Conservation (phyloP, 371 early-diverging fungal genomes). For the Actinomortierella wolfii region DNA sequence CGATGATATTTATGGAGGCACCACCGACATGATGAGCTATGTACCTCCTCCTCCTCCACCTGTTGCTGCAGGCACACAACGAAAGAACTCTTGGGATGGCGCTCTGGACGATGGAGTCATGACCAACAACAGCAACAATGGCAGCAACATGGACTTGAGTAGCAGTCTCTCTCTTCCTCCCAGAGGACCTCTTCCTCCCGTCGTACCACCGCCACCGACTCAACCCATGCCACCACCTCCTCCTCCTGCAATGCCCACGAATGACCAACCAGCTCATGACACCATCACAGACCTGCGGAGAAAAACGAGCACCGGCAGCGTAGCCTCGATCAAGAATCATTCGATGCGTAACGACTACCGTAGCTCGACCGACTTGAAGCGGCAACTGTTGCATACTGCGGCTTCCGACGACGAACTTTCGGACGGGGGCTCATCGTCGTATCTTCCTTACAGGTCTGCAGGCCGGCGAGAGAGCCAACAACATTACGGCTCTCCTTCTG, state of each 20-base stretch:
- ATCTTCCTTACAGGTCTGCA: no score
- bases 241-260: background rate
- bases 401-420: no score
- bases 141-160: background rate
- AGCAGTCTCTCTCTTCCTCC: background rate
- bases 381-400: no score
- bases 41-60: background rate
- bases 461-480: no score
- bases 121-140: background rate
- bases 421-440: no score
- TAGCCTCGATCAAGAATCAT: no score
- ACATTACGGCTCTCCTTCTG: no score
- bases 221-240: background rate
- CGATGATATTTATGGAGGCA: background rate
- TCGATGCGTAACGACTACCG: no score
- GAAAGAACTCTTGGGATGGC: constrained; percentile 24
- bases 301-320: background rate
- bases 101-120: background rate
- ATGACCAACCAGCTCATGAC: no score
- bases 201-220: background rate
- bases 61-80: constrained; percentile 4
- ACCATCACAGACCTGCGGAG: background rate
- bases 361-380: no score
- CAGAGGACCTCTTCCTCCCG: background rate
- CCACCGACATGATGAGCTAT: background rate